A percentile compares a stretch with the other conserved stretches of the same genome.
These are phyloP conservation scores for Periconia sp. DNA, from an alignment of 2,329 filamentous ascomycete species.

Conservation along the genomic window DNA sequence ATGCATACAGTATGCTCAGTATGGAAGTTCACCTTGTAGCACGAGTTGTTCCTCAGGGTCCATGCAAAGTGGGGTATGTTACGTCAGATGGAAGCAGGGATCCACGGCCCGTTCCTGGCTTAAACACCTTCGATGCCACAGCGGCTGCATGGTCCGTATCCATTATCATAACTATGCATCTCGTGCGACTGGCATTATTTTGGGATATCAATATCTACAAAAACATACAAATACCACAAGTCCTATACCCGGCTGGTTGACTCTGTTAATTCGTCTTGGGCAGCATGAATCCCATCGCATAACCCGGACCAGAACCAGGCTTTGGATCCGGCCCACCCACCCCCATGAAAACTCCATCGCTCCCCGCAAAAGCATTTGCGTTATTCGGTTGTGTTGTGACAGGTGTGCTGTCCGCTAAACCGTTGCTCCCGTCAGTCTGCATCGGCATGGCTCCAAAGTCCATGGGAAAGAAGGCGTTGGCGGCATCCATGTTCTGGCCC, in stretches of 20 bases:
- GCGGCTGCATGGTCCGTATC: no score
- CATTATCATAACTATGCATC: no score
- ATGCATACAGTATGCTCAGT: no score
- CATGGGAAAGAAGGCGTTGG: conserved; percentile 49
- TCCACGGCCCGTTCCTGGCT: background rate
- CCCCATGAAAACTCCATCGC: conserved; percentile 42
- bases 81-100: background rate
- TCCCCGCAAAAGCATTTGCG: conserved; percentile 34
- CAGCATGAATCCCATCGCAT: conserved; percentile 32
- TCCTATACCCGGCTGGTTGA: background rate
- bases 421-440: conserved; percentile 27
- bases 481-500: conserved; percentile 51
- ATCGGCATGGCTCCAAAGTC: conserved; percentile 39
- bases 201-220: background rate
- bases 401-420: conserved; percentile 20
- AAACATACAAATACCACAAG: background rate
- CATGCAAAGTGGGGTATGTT: background rate
- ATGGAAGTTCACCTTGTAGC: no score
- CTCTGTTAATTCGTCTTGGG: conserved; percentile 16
- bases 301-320: conserved; percentile 24
- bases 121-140: background rate
- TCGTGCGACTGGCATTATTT: no score
- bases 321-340: conserved; percentile 32
- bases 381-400: conserved; percentile 19
- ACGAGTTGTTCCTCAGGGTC: background rate